Conservation (phyloP, 1,284 basidiomycete species). For the Sanguinoderma infundibulare region DNA sequence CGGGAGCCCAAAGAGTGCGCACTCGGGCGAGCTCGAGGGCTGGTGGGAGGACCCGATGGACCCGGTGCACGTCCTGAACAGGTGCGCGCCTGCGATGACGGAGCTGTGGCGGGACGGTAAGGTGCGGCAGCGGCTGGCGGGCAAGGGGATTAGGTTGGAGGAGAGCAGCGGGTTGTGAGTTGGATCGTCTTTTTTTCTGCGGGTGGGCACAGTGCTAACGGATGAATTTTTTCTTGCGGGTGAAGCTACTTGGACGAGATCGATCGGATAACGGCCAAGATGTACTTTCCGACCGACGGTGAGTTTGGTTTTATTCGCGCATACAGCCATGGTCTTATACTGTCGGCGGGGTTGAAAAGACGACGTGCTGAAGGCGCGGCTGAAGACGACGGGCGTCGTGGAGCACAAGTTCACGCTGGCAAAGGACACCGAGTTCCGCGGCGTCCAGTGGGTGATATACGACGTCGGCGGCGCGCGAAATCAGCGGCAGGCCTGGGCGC, state of each 20-base stretch:
- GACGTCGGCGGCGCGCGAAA: slow-evolving; percentile 80
- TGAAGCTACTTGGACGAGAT: slow-evolving; percentile 83
- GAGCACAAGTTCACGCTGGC: slow-evolving; percentile 74
- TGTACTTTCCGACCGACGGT: slow-evolving; percentile 82
- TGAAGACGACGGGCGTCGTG: slow-evolving; percentile 79
- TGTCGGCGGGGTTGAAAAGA: slow-evolving; percentile 43
- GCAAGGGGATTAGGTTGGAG: slow-evolving; percentile 70
- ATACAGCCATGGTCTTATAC: neutral
- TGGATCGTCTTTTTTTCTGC: neutral
- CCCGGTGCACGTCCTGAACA: slow-evolving; percentile 71
- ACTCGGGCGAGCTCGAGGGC: slow-evolving; percentile 70
- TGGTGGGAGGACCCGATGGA: slow-evolving; percentile 87
- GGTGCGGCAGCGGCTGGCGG: slow-evolving; percentile 62
- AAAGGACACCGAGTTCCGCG: slow-evolving; percentile 56
- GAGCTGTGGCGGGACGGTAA: slow-evolving; percentile 73
- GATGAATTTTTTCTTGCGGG: slow-evolving; percentile 12
- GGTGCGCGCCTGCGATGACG: slow-evolving; percentile 64
- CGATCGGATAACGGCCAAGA: slow-evolving; percentile 74
- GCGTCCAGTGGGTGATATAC: slow-evolving; percentile 77
- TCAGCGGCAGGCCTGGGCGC: slow-evolving; percentile 81
- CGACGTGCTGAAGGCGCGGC: slow-evolving; percentile 73
- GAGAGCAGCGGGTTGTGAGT: slow-evolving; percentile 84
- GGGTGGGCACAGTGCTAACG: slow-evolving; percentile 21
- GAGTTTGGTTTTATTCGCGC: slow-evolving; percentile 29
- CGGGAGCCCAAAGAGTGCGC: slow-evolving; percentile 66